Evolutionary conservation across 2,329 filamentous ascomycete species (phyloP), one percentile per base, ranked within the genome.

Genomic region (Trichoderma atroviride): DNA sequence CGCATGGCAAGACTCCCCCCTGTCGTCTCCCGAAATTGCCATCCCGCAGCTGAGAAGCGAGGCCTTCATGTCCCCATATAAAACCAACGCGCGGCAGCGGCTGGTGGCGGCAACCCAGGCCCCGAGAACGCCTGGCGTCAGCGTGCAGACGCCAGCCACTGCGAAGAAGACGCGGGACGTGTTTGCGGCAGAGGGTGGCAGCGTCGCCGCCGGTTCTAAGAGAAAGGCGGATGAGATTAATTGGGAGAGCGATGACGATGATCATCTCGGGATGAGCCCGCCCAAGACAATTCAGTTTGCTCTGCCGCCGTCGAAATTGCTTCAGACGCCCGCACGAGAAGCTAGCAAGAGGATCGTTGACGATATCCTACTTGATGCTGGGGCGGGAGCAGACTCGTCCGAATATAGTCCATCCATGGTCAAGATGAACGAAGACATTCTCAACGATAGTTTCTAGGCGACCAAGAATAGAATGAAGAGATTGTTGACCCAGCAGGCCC

Each of bases 231-330:
- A 88, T 65, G 88, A 90, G 76, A 88, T 89, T 69, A 85, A 84
- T 22, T 96, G 93, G 90, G 91, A 94, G 65, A 92, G 89, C 74
- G 87, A 87, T 50, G 85, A 85, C 29, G 87, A 85, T 53, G 76
- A 88, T 6, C 90, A 91, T 70, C 87, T 86, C 7, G 92, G 90
- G 6, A 91, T 94, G 80, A 97, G 93, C 76, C 96, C 96, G 33
- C 96, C 96, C 0, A 98, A 98, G 84, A 96, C 93, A 13, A 94
- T 96, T 70, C 92, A 94, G 76, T 96, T 96, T 78, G 90, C 91
- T 56, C 81, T 96, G 59, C 92, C 92, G 62, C 91, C 91, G 65
- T 92, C 89, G 52, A 90, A 92, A 76, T 81, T 96, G 27, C 79
- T 95, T 78, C 92, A 94, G 78, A 96, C 93, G 60, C 93, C 92